These are phyloP conservation scores for Xylaria curta DNA, from an alignment of 495 filamentous ascomycete genomes.

Conservation along the genomic window DNA sequence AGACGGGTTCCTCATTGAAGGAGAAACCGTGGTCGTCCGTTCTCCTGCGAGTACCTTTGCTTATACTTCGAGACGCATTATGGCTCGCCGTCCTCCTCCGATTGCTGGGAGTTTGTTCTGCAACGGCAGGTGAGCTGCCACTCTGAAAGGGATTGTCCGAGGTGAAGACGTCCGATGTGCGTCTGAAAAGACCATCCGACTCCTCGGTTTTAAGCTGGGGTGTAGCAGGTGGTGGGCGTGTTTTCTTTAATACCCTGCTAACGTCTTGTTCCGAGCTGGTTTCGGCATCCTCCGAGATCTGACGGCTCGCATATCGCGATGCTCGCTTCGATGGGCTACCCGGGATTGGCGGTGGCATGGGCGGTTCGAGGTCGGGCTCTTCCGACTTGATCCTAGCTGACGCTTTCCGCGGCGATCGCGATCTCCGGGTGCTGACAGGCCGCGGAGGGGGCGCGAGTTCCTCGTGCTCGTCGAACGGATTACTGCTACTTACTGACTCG, in stretches of 20 bases:
- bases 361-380: slow-evolving; percentile 48
- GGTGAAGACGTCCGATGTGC: slow-evolving; percentile 68
- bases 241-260: slow-evolving; percentile 34
- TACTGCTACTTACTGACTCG: slow-evolving; percentile 58
- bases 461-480: slow-evolving; percentile 51
- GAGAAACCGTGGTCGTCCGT: slow-evolving; percentile 42
- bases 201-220: slow-evolving; percentile 57
- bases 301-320: slow-evolving; percentile 54
- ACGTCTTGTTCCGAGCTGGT: slow-evolving; percentile 53
- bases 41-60: slow-evolving; percentile 40
- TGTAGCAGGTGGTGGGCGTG: slow-evolving; percentile 42
- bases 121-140: slow-evolving; percentile 57
- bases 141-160: slow-evolving; percentile 96
- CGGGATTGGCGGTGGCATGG: slow-evolving; percentile 42
- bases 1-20: slow-evolving; percentile 31
- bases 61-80: slow-evolving; percentile 39
- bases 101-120: slow-evolving; percentile 49
- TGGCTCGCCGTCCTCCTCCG: slow-evolving; percentile 46
- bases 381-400: slow-evolving; percentile 54
- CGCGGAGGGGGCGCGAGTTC: slow-evolving; percentile 51
- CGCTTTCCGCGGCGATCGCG: slow-evolving; percentile 56
- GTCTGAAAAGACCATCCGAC: slow-evolving; percentile 50
- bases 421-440: slow-evolving; percentile 43
- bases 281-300: slow-evolving; percentile 58
- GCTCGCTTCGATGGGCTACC: slow-evolving; percentile 58